These are phyloP conservation scores for Didymella keratinophila DNA, from an alignment of 2,329 filamentous ascomycete species.

Conservation along the genomic window DNA sequence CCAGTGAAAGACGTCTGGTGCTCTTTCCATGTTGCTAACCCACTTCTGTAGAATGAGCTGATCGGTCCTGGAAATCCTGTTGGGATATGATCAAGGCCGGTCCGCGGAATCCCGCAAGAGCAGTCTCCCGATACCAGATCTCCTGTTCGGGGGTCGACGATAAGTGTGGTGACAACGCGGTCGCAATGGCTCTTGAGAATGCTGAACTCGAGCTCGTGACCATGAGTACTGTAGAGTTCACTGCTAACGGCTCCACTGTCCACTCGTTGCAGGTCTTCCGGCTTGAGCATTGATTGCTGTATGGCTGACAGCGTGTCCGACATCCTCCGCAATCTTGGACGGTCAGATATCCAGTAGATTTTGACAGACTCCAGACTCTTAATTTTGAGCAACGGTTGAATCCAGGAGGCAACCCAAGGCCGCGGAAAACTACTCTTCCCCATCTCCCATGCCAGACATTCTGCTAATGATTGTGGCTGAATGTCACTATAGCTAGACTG, in stretches of 20 bases:
- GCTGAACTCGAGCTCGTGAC: conserved; percentile 13
- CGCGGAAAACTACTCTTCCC: conserved; percentile 14
- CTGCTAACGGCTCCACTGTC: not conserved
- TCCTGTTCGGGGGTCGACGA: not conserved
- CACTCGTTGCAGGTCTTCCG: not conserved
- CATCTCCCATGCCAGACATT: conserved; percentile 24
- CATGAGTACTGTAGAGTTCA: not conserved
- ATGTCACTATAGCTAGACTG: conserved; percentile 14
- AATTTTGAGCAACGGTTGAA: conserved; percentile 29
- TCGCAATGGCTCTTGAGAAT: conserved; percentile 2
- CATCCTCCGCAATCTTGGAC: conserved; percentile 23
- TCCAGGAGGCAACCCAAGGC: conserved; percentile 27
- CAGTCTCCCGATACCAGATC: conserved; percentile 10
- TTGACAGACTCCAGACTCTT: conserved; percentile 24
- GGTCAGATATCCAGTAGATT: conserved; percentile 29
- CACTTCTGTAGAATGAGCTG: conserved; percentile 10
- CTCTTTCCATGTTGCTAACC: conserved; percentile 16
- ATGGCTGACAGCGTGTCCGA: conserved; percentile 24
- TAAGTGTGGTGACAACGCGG: not conserved
- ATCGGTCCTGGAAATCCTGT: not conserved
- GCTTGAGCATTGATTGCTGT: conserved; percentile 26
- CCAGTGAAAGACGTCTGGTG: conserved; percentile 7
- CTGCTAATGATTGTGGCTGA: conserved; percentile 15
- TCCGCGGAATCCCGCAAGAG: conserved; percentile 1
- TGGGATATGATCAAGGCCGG: conserved; percentile 4